phyloP scores from a whole-genome alignment of 768 basidiomycete species.

The Boletus patriciae region DNA sequence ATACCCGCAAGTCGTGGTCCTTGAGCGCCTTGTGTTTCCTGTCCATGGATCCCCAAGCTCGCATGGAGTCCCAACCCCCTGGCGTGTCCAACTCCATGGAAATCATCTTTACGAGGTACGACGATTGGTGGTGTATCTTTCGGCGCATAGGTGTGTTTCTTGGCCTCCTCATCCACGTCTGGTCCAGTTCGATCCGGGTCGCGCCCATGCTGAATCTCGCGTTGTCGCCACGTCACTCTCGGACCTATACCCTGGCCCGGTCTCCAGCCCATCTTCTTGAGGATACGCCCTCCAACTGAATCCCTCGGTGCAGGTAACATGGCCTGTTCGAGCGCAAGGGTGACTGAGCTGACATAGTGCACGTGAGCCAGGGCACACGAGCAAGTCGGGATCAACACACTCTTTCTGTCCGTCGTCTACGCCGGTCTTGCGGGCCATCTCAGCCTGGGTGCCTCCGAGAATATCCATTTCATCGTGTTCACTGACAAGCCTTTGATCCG shows the following conservation, averaged over 20 bases:
- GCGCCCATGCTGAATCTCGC: conserved; percentile 67
- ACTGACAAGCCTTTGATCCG: conserved; percentile 71
- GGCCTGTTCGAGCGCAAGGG: conserved; percentile 59
- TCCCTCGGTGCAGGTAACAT: conserved; percentile 75
- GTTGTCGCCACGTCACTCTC: conserved; percentile 73
- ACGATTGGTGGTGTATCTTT: conserved; percentile 68
- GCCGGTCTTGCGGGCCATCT: conserved; percentile 33
- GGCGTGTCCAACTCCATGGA: conserved; percentile 80
- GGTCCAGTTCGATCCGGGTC: conserved; percentile 35
- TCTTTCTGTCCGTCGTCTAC: conserved; percentile 45
- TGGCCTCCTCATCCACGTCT: conserved; percentile 77
- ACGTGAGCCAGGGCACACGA: neutral
- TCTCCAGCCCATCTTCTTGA: conserved; percentile 96
- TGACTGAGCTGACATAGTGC: conserved; percentile 52
- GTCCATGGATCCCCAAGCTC: conserved; percentile 43
- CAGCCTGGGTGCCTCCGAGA: conserved; percentile 54
- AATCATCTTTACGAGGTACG: conserved; percentile 70
- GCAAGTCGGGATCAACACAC: conserved; percentile 11
- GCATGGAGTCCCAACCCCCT: conserved; percentile 64
- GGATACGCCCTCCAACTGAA: conserved; percentile 78
- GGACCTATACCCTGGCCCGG: conserved; percentile 93
- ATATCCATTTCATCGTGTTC: conserved; percentile 78
- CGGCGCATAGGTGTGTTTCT: conserved; percentile 84
- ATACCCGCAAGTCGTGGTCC: conserved; percentile 63
- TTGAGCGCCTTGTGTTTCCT: conserved; percentile 19